Percentiles rank a stretch among this genome's conserved stretches.
Evolutionary conservation across 371 early-diverging fungal genomes (phyloP).

Genomic region (Actinomucor elegans): DNA sequence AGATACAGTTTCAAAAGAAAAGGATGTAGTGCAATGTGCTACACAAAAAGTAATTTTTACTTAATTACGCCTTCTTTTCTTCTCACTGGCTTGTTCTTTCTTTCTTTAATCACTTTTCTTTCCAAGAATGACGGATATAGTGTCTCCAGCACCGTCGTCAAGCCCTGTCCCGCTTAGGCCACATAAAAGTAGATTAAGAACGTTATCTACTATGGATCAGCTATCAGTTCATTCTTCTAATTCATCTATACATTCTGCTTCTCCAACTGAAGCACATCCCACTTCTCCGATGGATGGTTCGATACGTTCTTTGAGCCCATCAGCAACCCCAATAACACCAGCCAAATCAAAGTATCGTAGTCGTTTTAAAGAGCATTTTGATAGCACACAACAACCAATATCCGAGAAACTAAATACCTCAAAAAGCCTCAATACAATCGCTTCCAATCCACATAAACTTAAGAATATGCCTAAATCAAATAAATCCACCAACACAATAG

Average conservation of each 20-base stretch:
- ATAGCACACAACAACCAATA: background rate
- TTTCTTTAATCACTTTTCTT: background rate
- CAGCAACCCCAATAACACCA: slow-evolving; percentile 3
- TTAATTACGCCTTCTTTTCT: background rate
- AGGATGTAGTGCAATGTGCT: too few relatives aligned
- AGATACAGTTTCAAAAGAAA: too few relatives aligned
- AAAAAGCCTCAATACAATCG: background rate
- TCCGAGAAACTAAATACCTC: background rate
- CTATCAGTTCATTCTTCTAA: background rate
- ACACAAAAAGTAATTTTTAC: background rate
- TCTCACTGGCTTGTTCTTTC: background rate
- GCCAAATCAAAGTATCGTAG: slow-evolving; percentile 15
- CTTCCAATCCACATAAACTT: background rate
- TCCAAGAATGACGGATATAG: background rate
- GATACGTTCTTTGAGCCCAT: background rate
- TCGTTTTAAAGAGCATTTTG: slow-evolving; percentile 38
- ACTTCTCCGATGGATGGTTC: background rate
- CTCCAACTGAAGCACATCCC: background rate
- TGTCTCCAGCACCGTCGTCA: background rate
- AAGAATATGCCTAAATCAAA: too few relatives aligned
- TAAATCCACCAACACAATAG: background rate
- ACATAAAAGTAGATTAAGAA: slow-evolving; percentile 37
- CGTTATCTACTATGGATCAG: slow-evolving; percentile 1
- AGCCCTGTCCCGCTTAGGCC: slow-evolving; percentile 2
- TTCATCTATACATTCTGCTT: background rate